Evolutionary conservation across 371 early-diverging fungal genomes (phyloP).

Genomic region (Dichotomocladium elegans): DNA sequence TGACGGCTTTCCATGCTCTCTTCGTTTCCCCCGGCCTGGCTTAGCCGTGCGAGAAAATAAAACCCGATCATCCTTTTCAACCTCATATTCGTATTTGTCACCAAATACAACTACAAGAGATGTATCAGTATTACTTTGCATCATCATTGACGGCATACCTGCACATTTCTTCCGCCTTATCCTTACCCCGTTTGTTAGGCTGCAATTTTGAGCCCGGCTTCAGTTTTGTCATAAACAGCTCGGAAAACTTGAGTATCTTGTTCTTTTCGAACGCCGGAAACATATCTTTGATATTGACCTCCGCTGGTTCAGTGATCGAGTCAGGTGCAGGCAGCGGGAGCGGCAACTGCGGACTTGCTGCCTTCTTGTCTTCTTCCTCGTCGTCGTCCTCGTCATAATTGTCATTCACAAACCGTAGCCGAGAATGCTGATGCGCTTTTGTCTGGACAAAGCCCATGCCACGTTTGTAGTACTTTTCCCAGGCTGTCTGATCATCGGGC

Average conservation of each 20-base stretch:
- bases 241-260: slow-evolving; percentile 63
- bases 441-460: slow-evolving; percentile 34
- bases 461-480: slow-evolving; percentile 40
- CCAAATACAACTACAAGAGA: slow-evolving; percentile 27
- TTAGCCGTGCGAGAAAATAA: slow-evolving; percentile 30
- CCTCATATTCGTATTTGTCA: slow-evolving; percentile 43
- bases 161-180: background rate
- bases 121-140: background rate
- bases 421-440: slow-evolving; percentile 16
- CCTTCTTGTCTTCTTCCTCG: slow-evolving; percentile 6
- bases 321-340: background rate
- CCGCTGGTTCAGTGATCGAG: slow-evolving; percentile 14
- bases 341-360: background rate
- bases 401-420: slow-evolving; percentile 41
- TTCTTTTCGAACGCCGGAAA: slow-evolving; percentile 67
- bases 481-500: slow-evolving; percentile 55
- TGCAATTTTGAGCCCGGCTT: slow-evolving; percentile 29
- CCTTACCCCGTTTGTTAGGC: slow-evolving; percentile 26
- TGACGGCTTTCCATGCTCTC: slow-evolving; percentile 1
- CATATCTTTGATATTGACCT: slow-evolving; percentile 51
- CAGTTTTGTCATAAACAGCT: slow-evolving; percentile 54
- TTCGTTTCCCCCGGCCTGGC: slow-evolving; percentile 11
- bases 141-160: no score
- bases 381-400: slow-evolving; percentile 69
- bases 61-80: slow-evolving; percentile 37